Base-by-base conservation (phyloP, 2,329 filamentous ascomycete species). In the Monilinia fructicola region DNA sequence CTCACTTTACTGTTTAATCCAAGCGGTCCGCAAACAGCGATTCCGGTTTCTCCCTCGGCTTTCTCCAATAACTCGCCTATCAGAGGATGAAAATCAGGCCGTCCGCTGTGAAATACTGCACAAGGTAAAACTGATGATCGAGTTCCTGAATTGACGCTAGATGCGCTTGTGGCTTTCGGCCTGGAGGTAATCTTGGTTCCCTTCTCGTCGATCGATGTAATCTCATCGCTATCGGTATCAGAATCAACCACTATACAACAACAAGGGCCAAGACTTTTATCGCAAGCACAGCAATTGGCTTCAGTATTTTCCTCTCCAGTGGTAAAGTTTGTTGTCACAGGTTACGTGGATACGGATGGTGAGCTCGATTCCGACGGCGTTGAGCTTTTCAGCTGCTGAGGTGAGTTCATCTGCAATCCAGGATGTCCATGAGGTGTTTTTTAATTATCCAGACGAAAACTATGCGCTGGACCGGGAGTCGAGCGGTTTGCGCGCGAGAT, bases 11-110 rank as follows among this genome's bases (percentile, higher is more conserved):
- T 78, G 7, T 83, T 84, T 53, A 88, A 76, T 42, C 83, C 83
- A 56, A 80, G 79, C 0, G 85, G 85, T 12, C 85, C 86, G 68
- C 86, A 88, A 0, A 87, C 85, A 0, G 85, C 82, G 0, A 88
- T 83, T 1, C 83, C 84, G n/a, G 85, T 87, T 77, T 88, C 86
- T 16, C 85, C 86, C 67, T 81, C 82, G 1, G 85, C 84, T 1
- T 79, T 79, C 76, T 87, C 85, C 9, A 87, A 82, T 0, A 84
- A 79, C 9, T 75, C 75, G 23, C 84, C 79, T 64, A 88, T 82
- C 62, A 87, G 79, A 0, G 75, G 74, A 53, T 81, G 79, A 3
- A 88, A 78, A 69, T 87, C 81, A 0, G 85, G 84, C 10, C 86
- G 76, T 4, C 72, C 72, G 50, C 68, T 69, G 4, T 55, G 42